Evolutionary conservation across 1,139 yeast species (phyloP), one percentile per base, ranked within the genome.

Genomic region (Yamadazyma dushanensis): DNA sequence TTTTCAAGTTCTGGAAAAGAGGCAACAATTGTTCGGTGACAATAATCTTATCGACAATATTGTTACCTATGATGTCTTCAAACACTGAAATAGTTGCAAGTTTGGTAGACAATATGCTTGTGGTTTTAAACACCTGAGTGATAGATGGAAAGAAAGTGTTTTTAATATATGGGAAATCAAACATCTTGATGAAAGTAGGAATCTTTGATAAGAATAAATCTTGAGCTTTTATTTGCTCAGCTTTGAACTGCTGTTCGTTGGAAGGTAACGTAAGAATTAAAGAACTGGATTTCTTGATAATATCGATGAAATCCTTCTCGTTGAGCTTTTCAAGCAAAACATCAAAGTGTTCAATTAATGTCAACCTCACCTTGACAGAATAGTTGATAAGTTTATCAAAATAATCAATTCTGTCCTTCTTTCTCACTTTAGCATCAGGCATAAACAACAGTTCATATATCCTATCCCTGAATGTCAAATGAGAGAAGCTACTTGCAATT

Each of bases 21-120:
- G 96, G 96, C 21, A 90, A 61, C 29, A 92, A 64, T 43, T 84
- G 88, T 35, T 90, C 97, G 26, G 72, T 72, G 18, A 89, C 78
- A 4, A 86, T 77, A 35, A 78, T 73, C 48, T 78, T 81, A 51
- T 92, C 96, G 34, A 90, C 70, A 2, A 79, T 74, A 44, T 78
- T 78, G 37, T 61, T 51, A 10, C 71, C 73, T 10, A 87, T 73
- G 51, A 89, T 63, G 32, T 64, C 60, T 16, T 75, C 73, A 49
- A 92, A 82, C 1, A 86, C 71, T 19, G 70, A 65, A n/a, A 89
- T 69, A 2, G 95, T 77, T 10, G 80, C 72, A 22, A 83, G 66
- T 50, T 92, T 89, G 20, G 90, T 85, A 3, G 86, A 79, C 26
- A 89, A 63, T 27, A 92, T 78, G 0, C 94, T 85, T 0, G 97